phyloP scores from a whole-genome alignment of 805 yeast genomes.

The Yueomyces sp. region DNA sequence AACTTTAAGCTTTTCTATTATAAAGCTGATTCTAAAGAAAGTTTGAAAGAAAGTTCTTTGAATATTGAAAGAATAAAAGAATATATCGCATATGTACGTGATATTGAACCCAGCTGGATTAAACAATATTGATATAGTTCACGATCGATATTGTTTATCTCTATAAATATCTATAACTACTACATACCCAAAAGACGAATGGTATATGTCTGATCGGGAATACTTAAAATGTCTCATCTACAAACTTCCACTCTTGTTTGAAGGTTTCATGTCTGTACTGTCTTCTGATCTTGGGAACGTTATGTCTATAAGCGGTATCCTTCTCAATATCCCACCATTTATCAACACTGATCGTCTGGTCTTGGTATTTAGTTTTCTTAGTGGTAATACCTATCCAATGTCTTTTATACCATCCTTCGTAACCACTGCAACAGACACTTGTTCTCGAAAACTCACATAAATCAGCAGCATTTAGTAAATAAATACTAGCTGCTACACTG shows the following conservation, averaged over 20 bases:
- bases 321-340: conserved; percentile 16
- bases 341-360: conserved; percentile 16
- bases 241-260: conserved; percentile 19
- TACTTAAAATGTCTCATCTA: conserved; percentile 2
- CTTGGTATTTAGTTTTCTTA: conserved; percentile 1
- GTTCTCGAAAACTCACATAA: conserved; percentile 20
- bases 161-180: background rate
- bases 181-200: background rate
- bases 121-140: background rate
- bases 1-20: conserved; percentile 29
- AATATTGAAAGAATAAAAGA: conserved; percentile 11
- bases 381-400: conserved; percentile 21
- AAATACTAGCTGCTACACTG: conserved; percentile 25
- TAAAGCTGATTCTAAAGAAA: conserved; percentile 20
- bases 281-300: conserved; percentile 20
- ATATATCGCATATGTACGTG: conserved; percentile 20
- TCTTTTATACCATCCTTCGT: conserved; percentile 21
- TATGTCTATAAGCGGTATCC: conserved; percentile 21
- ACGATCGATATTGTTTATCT: too few relatives aligned
- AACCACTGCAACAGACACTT: conserved; percentile 18
- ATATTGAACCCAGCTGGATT: conserved; percentile 25
- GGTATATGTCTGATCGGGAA: background rate
- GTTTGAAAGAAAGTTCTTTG: conserved; percentile 6
- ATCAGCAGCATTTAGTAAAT: conserved; percentile 20
- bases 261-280: conserved; percentile 15